phyloP scores from a whole-genome alignment of 257 asterid genomes.

The Jaltomata sinuosa region DNA sequence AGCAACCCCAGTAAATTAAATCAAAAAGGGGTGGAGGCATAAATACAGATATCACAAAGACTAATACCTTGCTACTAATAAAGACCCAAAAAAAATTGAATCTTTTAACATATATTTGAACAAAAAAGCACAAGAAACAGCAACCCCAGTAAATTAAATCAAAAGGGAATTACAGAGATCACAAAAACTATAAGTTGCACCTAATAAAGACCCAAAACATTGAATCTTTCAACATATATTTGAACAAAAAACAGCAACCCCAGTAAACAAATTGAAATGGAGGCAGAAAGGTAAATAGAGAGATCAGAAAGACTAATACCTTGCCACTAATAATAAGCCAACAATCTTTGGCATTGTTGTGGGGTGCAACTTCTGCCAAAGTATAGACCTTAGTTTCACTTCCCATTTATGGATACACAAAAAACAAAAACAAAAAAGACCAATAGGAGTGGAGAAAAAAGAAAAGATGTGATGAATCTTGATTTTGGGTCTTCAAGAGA shows the following conservation, averaged over 20 bases:
- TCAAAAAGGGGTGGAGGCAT: neutral
- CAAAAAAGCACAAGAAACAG: neutral
- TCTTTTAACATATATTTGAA: neutral
- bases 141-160: neutral
- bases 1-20: neutral
- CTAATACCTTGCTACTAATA: constrained; percentile 5
- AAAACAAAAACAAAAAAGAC: neutral
- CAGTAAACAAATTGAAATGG: neutral
- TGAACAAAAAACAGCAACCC: neutral
- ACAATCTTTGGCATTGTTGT: constrained; percentile 11
- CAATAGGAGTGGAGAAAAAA: neutral
- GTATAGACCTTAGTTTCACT: constrained; percentile 2
- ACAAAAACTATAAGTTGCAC: neutral
- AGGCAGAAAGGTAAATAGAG: neutral
- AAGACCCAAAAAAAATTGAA: neutral
- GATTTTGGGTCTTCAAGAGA: neutral
- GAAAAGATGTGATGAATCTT: neutral
- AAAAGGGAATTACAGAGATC: neutral
- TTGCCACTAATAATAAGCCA: constrained; percentile 11
- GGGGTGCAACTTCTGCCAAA: constrained; percentile 1
- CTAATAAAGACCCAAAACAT: neutral
- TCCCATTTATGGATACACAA: neutral
- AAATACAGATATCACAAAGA: neutral
- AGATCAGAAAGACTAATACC: neutral
- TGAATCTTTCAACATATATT: neutral